phyloP scores from a whole-genome alignment of 1,284 basidiomycete genomes.

The Pyrrhoderma noxium region DNA sequence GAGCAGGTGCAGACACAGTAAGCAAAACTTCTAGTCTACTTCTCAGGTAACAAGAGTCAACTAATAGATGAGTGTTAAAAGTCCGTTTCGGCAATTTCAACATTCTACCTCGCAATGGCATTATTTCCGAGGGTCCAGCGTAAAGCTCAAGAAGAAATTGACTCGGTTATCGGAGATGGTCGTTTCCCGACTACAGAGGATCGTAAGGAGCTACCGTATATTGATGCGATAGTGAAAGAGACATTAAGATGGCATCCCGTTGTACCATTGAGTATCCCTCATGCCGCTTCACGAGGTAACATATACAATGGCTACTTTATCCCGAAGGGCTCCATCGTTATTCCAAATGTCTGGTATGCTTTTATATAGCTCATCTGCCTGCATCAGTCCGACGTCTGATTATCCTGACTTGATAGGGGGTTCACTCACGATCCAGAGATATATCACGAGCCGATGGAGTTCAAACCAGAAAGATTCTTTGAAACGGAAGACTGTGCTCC shows the following conservation, averaged over 20 bases:
- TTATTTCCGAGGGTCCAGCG: slow-evolving; percentile 43
- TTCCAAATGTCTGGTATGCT: slow-evolving; percentile 15
- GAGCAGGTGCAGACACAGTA: slow-evolving; percentile 15
- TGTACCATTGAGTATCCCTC: slow-evolving; percentile 9
- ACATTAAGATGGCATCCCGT: slow-evolving; percentile 53
- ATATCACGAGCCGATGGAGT: slow-evolving; percentile 24
- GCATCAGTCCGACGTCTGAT: background rate
- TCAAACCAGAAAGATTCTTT: slow-evolving; percentile 27
- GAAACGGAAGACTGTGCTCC: background rate
- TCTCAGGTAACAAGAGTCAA: background rate
- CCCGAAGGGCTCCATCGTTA: slow-evolving; percentile 12
- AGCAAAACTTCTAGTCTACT: background rate
- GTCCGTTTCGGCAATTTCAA: slow-evolving; percentile 44
- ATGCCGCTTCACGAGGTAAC: slow-evolving; percentile 8
- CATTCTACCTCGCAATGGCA: slow-evolving; percentile 48
- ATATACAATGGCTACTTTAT: slow-evolving; percentile 10
- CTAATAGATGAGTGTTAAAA: slow-evolving; percentile 18
- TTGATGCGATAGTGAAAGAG: slow-evolving; percentile 55
- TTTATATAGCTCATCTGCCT: background rate
- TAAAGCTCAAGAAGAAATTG: slow-evolving; percentile 56
- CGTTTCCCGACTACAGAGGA: slow-evolving; percentile 57
- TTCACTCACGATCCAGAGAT: slow-evolving; percentile 12
- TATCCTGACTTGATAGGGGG: slow-evolving; percentile 1
- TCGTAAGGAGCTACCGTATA: slow-evolving; percentile 51
- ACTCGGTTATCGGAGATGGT: slow-evolving; percentile 50